Evolutionary conservation across 352 stramenopile genomes (phyloP), one percentile per base, ranked within the genome.

Genomic region (Thraustotheca clavata): DNA sequence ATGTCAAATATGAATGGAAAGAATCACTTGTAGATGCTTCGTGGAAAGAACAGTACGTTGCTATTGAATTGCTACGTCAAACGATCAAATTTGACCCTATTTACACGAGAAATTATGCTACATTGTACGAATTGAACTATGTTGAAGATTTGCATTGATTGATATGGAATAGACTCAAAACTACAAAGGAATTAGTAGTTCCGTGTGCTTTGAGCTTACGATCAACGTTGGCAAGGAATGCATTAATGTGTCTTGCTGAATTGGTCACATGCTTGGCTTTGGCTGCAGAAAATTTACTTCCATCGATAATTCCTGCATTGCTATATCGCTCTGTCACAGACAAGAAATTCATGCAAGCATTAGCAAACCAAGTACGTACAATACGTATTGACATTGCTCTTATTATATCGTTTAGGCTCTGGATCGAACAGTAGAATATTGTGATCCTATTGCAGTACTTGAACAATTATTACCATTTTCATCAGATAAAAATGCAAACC

Each of bases 1-100:
- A 29, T 5, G 35, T 11, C 0, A 52, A 65, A 11, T 65, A 47
- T 35, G 27, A 18, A 7, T 65, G 35, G 36, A 38, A 16, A 26
- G 27, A 26, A 18, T 24, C 27, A 11, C 14, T 55, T 5, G 34
- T 36, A 5, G 24, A 26, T 16, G 40, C 39, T 5, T 33, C 57
- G 3, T 65, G 57, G 57, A 55, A 43, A 4, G 57, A 55, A 26
- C 31, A 65, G 38, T 65, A 65, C 41, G 9, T 46, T 24, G 57
- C 57, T 14, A 20, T 65, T 20, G 38, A 65, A 20, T 32, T 26
- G 18, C 27, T 65, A 11, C n/a, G 57, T 20, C 38, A 65, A n/a
- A 55, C 57, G 1, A 65, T 65, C 57, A 65, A 65, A 29, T 65
- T 55, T 32, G 35, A 65, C 57, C 9, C 36, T 3, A 31, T 27